Evolutionary conservation across 2,329 filamentous ascomycete species (phyloP).

Genomic region (Venturia pyrina): DNA sequence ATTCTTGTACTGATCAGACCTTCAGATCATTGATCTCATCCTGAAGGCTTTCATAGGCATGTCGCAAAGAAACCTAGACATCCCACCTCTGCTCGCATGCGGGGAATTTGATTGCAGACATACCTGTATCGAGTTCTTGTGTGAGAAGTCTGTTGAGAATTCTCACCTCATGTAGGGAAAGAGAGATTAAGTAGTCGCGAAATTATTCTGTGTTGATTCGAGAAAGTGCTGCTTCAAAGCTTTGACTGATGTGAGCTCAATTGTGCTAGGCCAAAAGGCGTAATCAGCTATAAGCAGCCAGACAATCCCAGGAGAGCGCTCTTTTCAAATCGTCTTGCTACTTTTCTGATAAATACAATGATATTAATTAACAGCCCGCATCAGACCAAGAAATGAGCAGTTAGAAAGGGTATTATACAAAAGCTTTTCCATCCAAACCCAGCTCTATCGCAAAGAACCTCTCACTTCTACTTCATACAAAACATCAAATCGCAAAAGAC

Average conservation of each 20-base stretch:
- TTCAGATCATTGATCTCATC: neutral
- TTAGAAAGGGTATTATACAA: neutral
- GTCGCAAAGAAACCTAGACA: neutral
- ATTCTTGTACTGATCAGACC: too few relatives aligned
- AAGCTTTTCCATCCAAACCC: neutral
- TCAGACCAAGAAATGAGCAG: neutral
- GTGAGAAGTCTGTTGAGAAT: neutral
- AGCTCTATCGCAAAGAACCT: neutral
- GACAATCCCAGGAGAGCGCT: neutral
- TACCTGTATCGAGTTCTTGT: neutral
- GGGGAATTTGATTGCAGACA: neutral
- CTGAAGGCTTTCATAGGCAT: neutral
- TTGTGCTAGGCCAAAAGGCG: neutral
- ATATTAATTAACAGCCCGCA: neutral
- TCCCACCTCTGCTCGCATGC: neutral
- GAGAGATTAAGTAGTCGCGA: neutral
- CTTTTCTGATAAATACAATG: neutral
- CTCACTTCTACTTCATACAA: neutral
- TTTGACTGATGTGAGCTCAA: neutral
- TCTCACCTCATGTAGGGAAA: neutral
- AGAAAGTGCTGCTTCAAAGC: neutral
- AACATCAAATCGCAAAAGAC: neutral
- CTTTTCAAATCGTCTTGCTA: neutral
- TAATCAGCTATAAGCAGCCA: neutral
- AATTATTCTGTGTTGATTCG: neutral